Evolutionary conservation across 2,329 filamentous ascomycete genomes (phyloP), one percentile per base, ranked within the genome.

Genomic region (Botrytis fragariae): DNA sequence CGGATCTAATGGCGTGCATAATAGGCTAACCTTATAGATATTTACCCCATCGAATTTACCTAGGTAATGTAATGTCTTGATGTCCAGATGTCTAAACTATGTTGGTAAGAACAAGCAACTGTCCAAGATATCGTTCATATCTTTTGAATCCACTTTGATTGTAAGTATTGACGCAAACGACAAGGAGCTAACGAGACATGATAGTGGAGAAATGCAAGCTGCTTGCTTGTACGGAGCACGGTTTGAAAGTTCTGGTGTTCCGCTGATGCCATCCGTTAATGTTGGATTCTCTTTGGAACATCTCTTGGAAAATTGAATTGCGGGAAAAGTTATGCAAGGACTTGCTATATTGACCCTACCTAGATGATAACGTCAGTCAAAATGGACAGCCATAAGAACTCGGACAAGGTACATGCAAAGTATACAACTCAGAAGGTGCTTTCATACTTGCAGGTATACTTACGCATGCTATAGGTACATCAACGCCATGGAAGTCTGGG

Each of bases 1-100:
- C 48, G 25, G 35, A 57, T 42, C 48, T 57, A 37, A 68, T 68
- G 65, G 32, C 16, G 35, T 68, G 48, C 65, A 57, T 68, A 16
- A 42, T 37, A 37, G 18, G 18, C 64, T 68, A 68, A 68, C 35
- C 64, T 68, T 4, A 68, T 39, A 57, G 25, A 44, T 64, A 14
- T 44, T 20, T 39, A 54, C 25, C 35, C 64, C 64, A 54, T 32
- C 16, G 35, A 42, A 39, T n/a, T 62, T 39, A 29, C n/a, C 51
- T 54, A 9, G 51, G 51, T 57, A 57, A 29, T 57, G 51, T 57
- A 29, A 57, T 57, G 51, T 57, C n/a, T n/a, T n/a, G 14, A 54
- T n/a, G 48, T 51, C 25, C 22, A 54, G 16, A n/a, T 39, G 32
- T 68, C 35, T 35, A 54, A 39, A 54, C 18, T 9, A 67, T 67